Evolutionary conservation across 352 stramenopile species (phyloP), one percentile per base, ranked within the genome.

Genomic region (Elongisporangium prolatum): DNA sequence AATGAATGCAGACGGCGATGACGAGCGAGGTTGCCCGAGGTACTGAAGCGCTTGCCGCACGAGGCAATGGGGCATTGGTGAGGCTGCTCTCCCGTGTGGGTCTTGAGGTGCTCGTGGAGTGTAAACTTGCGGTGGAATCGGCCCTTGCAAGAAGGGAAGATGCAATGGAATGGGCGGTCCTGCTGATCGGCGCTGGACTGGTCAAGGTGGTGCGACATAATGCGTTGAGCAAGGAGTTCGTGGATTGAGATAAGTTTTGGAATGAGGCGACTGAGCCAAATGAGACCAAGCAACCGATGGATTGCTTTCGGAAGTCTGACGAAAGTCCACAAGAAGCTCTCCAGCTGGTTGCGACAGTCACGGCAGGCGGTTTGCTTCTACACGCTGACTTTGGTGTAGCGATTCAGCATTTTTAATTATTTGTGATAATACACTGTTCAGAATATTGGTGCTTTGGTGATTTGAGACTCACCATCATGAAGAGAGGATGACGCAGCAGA

Each of bases 31-130:
- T 86, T 86, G 60, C 76, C 76, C 3, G 76, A 80, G n/a, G 76
- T 86, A 59, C 72, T 82, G 59, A 86, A 86, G 48, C 74, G 75
- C 70, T 84, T 86, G 20, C 61, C 74, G 62, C 76, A 86, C 4
- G 70, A 71, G n/a, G 57, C 62, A 56, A 79, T 78, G 16, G 74
- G 55, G 54, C 76, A 86, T 54, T 82, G 69, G 61, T 86, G 77
- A 16, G 83, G 80, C 63, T 88, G 84, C 67, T 91, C 82, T 44
- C 82, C 82, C 57, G 82, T 89, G 71, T 91, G 82, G 48, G 80
- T 91, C 72, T 89, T 89, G 65, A 88, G 81, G 66, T 91, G 82
- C 55, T 89, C 80, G 51, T 69, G 84, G 59, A 89, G 77, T 8
- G 79, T 89, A 52, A 86, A 89, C 60, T 84, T 86, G 64, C 79